Percentiles rank a stretch among this genome's conserved stretches.
Conservation (phyloP, 768 basidiomycete species). For the Termitomyces sp. region DNA sequence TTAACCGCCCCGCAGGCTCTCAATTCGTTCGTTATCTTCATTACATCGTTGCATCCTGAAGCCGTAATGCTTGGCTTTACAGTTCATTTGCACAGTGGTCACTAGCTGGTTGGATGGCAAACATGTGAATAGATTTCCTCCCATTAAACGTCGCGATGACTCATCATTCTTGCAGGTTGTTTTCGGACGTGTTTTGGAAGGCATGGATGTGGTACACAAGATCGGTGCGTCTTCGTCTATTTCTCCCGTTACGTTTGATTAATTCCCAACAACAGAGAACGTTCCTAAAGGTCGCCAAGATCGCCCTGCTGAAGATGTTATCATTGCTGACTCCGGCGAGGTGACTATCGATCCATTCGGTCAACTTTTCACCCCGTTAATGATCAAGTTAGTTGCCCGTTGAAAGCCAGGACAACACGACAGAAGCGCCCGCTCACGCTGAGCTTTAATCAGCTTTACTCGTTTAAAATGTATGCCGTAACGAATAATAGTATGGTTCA, state of each 20-base stretch:
- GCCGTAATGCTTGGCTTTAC: background rate
- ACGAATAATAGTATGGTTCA: constrained; percentile 48
- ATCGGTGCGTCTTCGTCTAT: constrained; percentile 50
- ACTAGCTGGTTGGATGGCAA: constrained; percentile 95
- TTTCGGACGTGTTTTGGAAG: constrained; percentile 88
- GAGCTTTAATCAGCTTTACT: constrained; percentile 72
- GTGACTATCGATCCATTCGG: constrained; percentile 30
- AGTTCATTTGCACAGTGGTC: constrained; percentile 90
- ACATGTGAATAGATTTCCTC: constrained; percentile 47
- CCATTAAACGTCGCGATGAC: background rate
- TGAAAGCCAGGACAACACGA: constrained; percentile 22
- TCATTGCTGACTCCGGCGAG: constrained; percentile 86
- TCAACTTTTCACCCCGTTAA: background rate
- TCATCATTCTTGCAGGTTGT: constrained; percentile 55
- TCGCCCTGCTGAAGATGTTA: constrained; percentile 69
- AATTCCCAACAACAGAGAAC: constrained; percentile 45
- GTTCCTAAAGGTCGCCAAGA: constrained; percentile 66
- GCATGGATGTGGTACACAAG: constrained; percentile 76
- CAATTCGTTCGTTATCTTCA: constrained; percentile 66
- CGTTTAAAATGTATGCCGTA: constrained; percentile 31
- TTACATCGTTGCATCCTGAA: background rate
- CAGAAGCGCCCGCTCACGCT: constrained; percentile 80
- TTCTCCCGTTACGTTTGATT: background rate
- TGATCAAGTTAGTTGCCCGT: constrained; percentile 38
- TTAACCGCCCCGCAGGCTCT: constrained; percentile 45